phyloP scores from a whole-genome alignment of 2,329 filamentous ascomycete genomes.

The Diplodia mutila region DNA sequence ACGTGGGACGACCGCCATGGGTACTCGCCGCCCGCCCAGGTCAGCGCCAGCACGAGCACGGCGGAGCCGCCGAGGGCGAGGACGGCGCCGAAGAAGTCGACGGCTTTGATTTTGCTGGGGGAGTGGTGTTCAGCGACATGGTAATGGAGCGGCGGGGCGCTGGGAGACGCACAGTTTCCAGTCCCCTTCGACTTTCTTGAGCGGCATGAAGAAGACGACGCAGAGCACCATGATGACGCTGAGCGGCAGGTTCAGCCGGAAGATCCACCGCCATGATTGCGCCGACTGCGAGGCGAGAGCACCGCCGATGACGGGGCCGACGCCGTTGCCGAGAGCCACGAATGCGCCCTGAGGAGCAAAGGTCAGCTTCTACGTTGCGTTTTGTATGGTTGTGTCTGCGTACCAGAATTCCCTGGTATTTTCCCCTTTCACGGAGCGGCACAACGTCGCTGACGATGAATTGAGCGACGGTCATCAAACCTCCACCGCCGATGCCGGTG shows the following conservation, averaged over 20 bases:
- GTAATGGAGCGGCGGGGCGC: neutral
- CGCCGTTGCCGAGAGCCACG: conserved; percentile 58
- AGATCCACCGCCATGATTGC: conserved; percentile 30
- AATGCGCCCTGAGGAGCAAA: conserved; percentile 49
- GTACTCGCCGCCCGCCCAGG: conserved; percentile 62
- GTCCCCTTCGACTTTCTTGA: conserved; percentile 58
- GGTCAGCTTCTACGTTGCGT: neutral
- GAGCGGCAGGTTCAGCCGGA: conserved; percentile 56
- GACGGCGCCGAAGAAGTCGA: conserved; percentile 56
- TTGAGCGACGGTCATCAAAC: conserved; percentile 35
- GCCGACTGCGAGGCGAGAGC: conserved; percentile 45
- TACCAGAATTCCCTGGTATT: conserved; percentile 33
- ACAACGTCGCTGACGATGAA: conserved; percentile 38
- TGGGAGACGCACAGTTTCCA: conserved; percentile 42
- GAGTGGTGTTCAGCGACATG: conserved; percentile 29
- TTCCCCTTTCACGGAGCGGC: conserved; percentile 36
- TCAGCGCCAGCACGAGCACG: conserved; percentile 45
- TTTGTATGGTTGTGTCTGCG: neutral
- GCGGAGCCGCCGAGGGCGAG: conserved; percentile 53
- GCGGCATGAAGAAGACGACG: conserved; percentile 61
- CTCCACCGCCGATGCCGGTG: conserved; percentile 32
- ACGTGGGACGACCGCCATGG: conserved; percentile 58
- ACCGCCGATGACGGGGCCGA: conserved; percentile 60
- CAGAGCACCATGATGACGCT: conserved; percentile 52
- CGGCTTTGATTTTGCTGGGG: conserved; percentile 50